A percentile compares a stretch with the other conserved stretches of the same genome.
Evolutionary conservation across 2,329 filamentous ascomycete genomes (phyloP).

Genomic region (Harringtonia lauricola): DNA sequence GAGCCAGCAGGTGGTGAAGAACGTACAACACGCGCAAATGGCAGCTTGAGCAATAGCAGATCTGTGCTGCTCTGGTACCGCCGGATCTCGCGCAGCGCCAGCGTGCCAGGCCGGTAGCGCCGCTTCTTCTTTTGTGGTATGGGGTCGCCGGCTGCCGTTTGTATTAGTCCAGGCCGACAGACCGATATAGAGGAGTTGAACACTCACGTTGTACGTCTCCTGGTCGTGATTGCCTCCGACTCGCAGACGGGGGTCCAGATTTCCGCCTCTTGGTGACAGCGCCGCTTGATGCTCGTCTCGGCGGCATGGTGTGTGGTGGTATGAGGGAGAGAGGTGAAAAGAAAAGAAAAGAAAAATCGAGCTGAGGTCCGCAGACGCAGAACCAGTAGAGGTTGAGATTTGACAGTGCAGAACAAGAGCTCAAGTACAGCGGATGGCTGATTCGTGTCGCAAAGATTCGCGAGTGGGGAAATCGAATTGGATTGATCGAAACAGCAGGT

Average conservation of each 20-base stretch:
- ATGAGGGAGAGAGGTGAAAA: background rate
- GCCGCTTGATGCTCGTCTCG: slow-evolving; percentile 3
- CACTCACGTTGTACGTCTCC: slow-evolving; percentile 30
- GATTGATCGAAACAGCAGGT: no score
- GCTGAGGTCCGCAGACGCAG: no score
- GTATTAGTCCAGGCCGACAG: slow-evolving; percentile 4
- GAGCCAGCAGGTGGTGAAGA: slow-evolving; percentile 3
- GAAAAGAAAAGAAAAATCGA: background rate
- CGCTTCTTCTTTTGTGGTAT: slow-evolving; percentile 49
- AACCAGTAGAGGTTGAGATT: no score
- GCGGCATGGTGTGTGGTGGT: slow-evolving; percentile 5
- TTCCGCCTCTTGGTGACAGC: slow-evolving; percentile 2
- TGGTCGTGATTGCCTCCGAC: slow-evolving; percentile 20
- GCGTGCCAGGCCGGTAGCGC: slow-evolving; percentile 68
- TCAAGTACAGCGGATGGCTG: no score
- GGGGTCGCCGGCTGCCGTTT: slow-evolving; percentile 56
- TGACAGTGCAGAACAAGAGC: no score
- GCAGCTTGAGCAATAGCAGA: slow-evolving; percentile 69
- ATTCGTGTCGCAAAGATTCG: no score
- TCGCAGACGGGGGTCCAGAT: slow-evolving; percentile 5
- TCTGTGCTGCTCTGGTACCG: slow-evolving; percentile 85
- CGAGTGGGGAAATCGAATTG: no score
- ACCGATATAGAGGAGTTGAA: background rate
- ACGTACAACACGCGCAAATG: slow-evolving; percentile 63
- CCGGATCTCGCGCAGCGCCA: slow-evolving; percentile 84